A percentile compares a stretch with the other conserved stretches of the same genome.
Evolutionary conservation across 768 basidiomycete genomes (phyloP).

Genomic region (Mycena leptocephala): DNA sequence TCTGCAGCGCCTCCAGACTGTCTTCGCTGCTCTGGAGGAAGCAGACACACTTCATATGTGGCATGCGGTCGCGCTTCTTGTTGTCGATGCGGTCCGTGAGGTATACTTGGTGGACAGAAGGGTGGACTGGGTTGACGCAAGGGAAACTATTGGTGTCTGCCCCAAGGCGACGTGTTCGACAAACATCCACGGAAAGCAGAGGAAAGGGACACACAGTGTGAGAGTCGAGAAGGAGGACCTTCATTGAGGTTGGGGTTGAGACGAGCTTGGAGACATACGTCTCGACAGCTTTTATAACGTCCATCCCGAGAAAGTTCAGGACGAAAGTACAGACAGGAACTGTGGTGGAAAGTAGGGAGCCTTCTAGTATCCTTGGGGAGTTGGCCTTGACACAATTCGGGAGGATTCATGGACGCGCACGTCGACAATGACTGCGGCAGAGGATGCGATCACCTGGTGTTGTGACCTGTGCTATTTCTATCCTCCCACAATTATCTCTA

Average conservation of each 20-base stretch:
- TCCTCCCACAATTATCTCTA: background rate
- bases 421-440: background rate
- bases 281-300: conserved; percentile 95
- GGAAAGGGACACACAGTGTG: conserved; percentile 82
- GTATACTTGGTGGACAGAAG: conserved; percentile 97
- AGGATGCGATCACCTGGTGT: conserved; percentile 1
- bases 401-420: conserved; percentile 4
- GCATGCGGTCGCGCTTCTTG: conserved; percentile 90
- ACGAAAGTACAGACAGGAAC: background rate
- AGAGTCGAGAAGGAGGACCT: conserved; percentile 93
- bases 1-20: conserved; percentile 86
- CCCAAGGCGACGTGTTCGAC: conserved; percentile 26
- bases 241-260: conserved; percentile 90
- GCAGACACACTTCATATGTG: conserved; percentile 98
- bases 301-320: conserved; percentile 68
- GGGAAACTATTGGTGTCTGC: conserved; percentile 96
- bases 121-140: conserved; percentile 94
- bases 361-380: background rate
- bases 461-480: background rate
- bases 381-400: background rate
- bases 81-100: conserved; percentile 99
- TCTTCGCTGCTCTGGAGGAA: conserved; percentile 89
- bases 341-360: background rate
- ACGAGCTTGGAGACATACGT: conserved; percentile 94
- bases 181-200: background rate